phyloP scores from a whole-genome alignment of 495 filamentous ascomycete species.

The Pyrenula massariospora region DNA sequence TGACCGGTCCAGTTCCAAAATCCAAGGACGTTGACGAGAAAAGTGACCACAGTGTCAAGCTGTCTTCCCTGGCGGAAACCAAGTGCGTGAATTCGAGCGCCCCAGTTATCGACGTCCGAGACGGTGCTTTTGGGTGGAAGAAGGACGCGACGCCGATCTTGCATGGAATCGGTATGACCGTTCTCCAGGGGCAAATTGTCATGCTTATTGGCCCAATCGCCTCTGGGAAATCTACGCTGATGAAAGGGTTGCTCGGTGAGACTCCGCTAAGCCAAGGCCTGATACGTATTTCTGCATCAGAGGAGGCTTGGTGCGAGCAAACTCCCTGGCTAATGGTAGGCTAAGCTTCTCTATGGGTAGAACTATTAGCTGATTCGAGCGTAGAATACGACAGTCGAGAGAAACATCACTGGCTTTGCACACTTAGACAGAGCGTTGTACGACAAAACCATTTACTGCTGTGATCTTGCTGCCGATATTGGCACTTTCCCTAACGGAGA shows the following conservation, averaged over 20 bases:
- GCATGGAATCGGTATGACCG: constrained; percentile 23
- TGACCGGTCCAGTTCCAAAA: background rate
- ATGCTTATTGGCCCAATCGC: constrained; percentile 50
- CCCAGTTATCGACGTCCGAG: constrained; percentile 24
- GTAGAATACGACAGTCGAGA: constrained; percentile 44
- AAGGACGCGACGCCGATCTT: constrained; percentile 28
- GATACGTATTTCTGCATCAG: constrained; percentile 20
- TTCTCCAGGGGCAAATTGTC: constrained; percentile 30
- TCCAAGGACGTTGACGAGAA: constrained; percentile 2
- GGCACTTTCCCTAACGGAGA: constrained; percentile 42
- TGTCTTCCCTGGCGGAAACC: background rate
- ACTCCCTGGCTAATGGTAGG: constrained; percentile 33
- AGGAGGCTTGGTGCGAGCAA: constrained; percentile 42
- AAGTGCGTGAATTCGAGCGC: background rate
- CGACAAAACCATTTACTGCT: constrained; percentile 49
- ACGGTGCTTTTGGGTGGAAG: constrained; percentile 42
- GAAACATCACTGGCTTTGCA: constrained; percentile 44
- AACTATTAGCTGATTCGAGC: constrained; percentile 16
- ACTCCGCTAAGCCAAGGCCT: constrained; percentile 29
- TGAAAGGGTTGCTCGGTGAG: constrained; percentile 48
- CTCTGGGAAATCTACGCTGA: constrained; percentile 47
- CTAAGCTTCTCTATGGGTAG: background rate
- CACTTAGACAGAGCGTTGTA: constrained; percentile 49
- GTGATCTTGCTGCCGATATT: constrained; percentile 46
- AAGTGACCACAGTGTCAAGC: background rate